These are phyloP conservation scores for Ogataea glucozyma DNA, from an alignment of 805 yeast species.

Conservation along the genomic window DNA sequence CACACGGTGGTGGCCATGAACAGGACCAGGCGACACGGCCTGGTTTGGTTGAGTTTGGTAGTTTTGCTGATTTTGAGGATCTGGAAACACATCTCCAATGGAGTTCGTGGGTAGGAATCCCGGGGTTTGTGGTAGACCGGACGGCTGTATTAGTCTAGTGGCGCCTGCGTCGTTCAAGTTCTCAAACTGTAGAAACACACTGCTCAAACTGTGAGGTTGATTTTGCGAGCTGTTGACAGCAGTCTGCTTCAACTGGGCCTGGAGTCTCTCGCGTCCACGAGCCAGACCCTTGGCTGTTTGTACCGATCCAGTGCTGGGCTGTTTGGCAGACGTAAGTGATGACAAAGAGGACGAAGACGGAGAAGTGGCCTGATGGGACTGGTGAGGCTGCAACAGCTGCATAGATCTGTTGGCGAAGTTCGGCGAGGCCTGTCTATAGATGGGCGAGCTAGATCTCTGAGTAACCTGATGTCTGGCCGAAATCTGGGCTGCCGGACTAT, in stretches of 20 bases:
- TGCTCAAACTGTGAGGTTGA: conserved; percentile 15
- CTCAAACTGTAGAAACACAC: conserved; percentile 19
- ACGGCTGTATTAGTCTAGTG: conserved; percentile 4
- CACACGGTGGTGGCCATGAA: background rate
- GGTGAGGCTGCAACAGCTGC: conserved; percentile 4
- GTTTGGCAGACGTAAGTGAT: too few species aligned
- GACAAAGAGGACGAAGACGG: conserved; percentile 7
- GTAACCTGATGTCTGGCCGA: conserved; percentile 19
- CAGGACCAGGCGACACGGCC: background rate
- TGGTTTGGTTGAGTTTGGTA: background rate
- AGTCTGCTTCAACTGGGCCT: conserved; percentile 26
- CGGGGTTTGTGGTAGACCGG: conserved; percentile 26
- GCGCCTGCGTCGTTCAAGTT: conserved; percentile 2
- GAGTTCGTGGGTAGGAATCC: conserved; percentile 26
- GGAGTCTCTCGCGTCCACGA: conserved; percentile 24
- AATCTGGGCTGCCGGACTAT: conserved; percentile 12
- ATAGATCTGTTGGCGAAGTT: conserved; percentile 9
- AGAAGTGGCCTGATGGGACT: background rate
- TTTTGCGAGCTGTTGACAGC: conserved; percentile 16
- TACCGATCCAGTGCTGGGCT: conserved; percentile 6
- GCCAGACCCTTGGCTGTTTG: conserved; percentile 20
- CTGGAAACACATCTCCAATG: conserved; percentile 26
- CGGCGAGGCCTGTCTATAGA: conserved; percentile 14
- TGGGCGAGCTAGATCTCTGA: conserved; percentile 14
- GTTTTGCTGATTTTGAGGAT: background rate